Evolutionary conservation across 257 asterid genomes (phyloP), one percentile per base, ranked within the genome.

Genomic region (Solanum infundibuliforme): DNA sequence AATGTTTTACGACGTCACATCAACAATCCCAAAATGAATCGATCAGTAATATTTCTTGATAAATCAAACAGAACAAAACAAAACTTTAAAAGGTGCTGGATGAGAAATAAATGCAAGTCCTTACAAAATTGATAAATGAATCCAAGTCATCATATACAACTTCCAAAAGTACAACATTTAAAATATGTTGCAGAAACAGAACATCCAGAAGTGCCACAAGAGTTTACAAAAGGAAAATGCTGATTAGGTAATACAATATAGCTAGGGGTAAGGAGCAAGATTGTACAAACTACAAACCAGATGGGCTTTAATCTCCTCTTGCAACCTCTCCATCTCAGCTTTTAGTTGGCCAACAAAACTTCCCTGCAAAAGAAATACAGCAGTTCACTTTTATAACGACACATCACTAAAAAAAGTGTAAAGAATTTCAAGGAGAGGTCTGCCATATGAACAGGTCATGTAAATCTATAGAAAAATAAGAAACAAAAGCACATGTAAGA

Each of bases 211-310:
- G 85, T 43, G 39, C 16, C 85, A 16, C 38, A 46, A 81, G 66
- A 79, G 14, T 41, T 25, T 79, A 39, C 32, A 76, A 43, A 43
- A 43, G 38, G 84, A 43, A 76, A 79, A 43, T 79, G 84, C 25
- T 7, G 84, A 79, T 27, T 43, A 41, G 38, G 85, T 16, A 27
- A 43, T 79, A 43, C 16, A 27, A 13, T 27, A 43, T 46, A 43
- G 85, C 38, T 43, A 58, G 85, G 83, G 85, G 18, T 46, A 81
- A 46, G 39, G 65, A 81, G 39, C 68, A 82, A 82, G 69, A 82
- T 48, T 82, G 41, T 29, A 87, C 99, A 90, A 76, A 97, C 99
- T 48, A 88, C 99, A 90, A 73, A 97, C 99, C 98, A 95, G 88
- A 66, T 91, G 95, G 74, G 89, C 93, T 88, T 92, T 97, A 87